These are phyloP conservation scores for Barbarea vulgaris DNA, from an alignment of 345 rosid genomes.

Conservation along the genomic window DNA sequence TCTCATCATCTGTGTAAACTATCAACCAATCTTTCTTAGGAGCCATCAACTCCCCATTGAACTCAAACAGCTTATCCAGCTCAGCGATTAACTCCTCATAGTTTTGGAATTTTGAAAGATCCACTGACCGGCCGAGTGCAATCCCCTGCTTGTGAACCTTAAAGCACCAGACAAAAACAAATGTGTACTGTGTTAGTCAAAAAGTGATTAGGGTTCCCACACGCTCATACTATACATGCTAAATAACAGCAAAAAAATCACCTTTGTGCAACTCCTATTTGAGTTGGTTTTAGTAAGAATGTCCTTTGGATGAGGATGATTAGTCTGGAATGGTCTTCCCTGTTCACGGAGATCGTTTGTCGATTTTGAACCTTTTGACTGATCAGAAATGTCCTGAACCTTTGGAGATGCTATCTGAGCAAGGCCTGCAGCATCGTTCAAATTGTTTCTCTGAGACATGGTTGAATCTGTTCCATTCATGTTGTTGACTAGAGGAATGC, in stretches of 20 bases:
- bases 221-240: not conserved
- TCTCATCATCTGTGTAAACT: constrained; percentile 84
- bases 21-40: constrained; percentile 68
- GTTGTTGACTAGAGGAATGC: constrained; percentile 60
- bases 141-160: constrained; percentile 87
- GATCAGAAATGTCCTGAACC: constrained; percentile 42
- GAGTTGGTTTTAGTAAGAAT: constrained; percentile 47
- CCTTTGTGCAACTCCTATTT: constrained; percentile 79
- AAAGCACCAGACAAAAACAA: not conserved
- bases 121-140: constrained; percentile 79
- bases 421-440: constrained; percentile 31
- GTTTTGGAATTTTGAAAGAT: constrained; percentile 69
- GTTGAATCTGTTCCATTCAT: constrained; percentile 41
- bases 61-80: constrained; percentile 73
- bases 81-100: constrained; percentile 69
- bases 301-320: constrained; percentile 46
- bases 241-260: constrained; percentile 10
- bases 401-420: constrained; percentile 39
- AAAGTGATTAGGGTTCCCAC: not conserved
- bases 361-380: constrained; percentile 45
- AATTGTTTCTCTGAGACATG: constrained; percentile 33
- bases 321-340: constrained; percentile 46
- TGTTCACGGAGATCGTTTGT: constrained; percentile 46
- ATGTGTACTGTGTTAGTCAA: not conserved
- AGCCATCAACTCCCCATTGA: constrained; percentile 65